Evolutionary conservation across 2,329 filamentous ascomycete genomes (phyloP).

Genomic region (Botrytis sinoallii): DNA sequence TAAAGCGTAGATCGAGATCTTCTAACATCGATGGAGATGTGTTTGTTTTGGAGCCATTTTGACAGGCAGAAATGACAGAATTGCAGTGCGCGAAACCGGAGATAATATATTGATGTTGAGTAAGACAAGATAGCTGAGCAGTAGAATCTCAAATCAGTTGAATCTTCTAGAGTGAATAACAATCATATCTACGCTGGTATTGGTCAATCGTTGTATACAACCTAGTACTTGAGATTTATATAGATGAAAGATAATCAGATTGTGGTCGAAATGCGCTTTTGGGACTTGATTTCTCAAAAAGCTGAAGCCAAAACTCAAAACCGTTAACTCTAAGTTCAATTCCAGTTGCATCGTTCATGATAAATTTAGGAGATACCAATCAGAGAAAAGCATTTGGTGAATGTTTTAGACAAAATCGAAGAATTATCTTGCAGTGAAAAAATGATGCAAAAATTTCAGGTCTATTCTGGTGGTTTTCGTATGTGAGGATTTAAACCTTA

Average conservation of each 20-base stretch:
- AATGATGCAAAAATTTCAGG: background rate
- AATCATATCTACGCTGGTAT: background rate
- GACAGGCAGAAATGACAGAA: background rate
- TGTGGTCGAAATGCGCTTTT: background rate
- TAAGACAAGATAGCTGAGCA: background rate
- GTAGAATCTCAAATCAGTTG: background rate
- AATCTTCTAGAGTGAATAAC: background rate
- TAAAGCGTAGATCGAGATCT: background rate
- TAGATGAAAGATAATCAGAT: background rate
- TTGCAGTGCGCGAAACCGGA: background rate
- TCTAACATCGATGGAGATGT: background rate
- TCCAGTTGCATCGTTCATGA: background rate
- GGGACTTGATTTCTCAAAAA: fast-evolving
- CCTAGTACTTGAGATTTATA: background rate
- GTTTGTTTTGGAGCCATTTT: background rate
- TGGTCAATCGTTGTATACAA: background rate
- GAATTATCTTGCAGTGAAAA: background rate
- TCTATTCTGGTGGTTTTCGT: background rate
- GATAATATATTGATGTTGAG: background rate
- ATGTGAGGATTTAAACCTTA: background rate
- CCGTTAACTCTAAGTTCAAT: background rate
- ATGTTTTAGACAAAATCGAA: background rate
- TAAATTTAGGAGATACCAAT: background rate
- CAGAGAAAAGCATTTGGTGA: background rate
- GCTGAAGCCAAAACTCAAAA: background rate